A percentile compares a stretch with the other conserved stretches of the same genome.
Conservation (phyloP, 2,329 filamentous ascomycete genomes). For the Triangularia setosa region DNA sequence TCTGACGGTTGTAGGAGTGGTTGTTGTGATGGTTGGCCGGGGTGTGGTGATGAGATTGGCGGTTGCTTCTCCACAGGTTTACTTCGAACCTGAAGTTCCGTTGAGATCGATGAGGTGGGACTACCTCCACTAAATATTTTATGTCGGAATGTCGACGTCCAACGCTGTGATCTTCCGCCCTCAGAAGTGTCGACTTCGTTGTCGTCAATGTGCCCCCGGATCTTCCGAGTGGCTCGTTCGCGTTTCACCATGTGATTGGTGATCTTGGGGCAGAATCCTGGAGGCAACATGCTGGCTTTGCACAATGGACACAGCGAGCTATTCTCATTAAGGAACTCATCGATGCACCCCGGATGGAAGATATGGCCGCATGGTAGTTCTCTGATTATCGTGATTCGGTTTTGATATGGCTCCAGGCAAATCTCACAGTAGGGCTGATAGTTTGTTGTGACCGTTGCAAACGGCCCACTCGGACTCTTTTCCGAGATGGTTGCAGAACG, state of each 20-base stretch:
- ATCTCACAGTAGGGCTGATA: constrained; percentile 85
- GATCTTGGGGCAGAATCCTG: constrained; percentile 62
- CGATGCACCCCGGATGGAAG: constrained; percentile 89
- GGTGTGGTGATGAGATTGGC: not conserved
- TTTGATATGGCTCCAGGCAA: constrained; percentile 76
- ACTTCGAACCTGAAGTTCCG: constrained; percentile 19
- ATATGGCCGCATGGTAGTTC: constrained; percentile 89
- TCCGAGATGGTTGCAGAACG: constrained; percentile 18
- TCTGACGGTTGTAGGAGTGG: not conserved
- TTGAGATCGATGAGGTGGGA: constrained; percentile 11
- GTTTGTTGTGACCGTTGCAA: constrained; percentile 43
- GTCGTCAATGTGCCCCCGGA: constrained; percentile 51
- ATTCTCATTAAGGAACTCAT: constrained; percentile 71
- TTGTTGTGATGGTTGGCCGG: not conserved
- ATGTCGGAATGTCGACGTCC: constrained; percentile 22
- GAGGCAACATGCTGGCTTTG: constrained; percentile 75
- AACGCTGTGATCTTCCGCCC: constrained; percentile 15
- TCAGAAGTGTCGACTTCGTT: constrained; percentile 33
- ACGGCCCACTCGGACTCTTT: constrained; percentile 23
- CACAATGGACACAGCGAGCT: constrained; percentile 90
- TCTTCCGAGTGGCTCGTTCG: constrained; percentile 63
- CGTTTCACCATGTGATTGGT: constrained; percentile 84
- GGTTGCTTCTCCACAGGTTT: not conserved
- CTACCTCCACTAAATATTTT: constrained; percentile 19
- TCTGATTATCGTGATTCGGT: constrained; percentile 67